Evolutionary conservation across 2,329 filamentous ascomycete species (phyloP).

Genomic region (Stenocarpella maydis): DNA sequence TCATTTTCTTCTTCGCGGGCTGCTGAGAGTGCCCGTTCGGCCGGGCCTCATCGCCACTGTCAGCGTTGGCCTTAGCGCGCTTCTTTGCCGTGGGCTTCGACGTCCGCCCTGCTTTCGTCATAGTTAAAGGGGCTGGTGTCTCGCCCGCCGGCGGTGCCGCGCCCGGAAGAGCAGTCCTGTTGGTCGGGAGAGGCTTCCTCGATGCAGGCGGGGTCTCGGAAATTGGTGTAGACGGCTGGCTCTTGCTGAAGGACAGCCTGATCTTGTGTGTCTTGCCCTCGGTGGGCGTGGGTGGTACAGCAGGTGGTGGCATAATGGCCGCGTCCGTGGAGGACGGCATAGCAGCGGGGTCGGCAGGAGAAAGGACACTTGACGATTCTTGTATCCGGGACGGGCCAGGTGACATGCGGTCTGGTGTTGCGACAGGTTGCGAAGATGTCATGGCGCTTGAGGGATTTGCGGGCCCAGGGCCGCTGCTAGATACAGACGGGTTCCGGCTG

Average conservation of each 20-base stretch:
- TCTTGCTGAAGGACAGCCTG: constrained; percentile 38
- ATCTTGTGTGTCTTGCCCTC: constrained; percentile 39
- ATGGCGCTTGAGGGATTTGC: constrained; percentile 12
- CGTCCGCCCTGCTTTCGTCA: constrained; percentile 67
- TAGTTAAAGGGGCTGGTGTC: constrained; percentile 42
- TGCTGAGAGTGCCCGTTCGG: constrained; percentile 49
- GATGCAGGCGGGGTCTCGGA: constrained; percentile 29
- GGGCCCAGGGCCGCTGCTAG: constrained; percentile 29
- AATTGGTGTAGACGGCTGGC: constrained; percentile 43
- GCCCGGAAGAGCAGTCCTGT: constrained; percentile 42
- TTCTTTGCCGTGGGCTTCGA: constrained; percentile 71
- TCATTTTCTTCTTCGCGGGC: constrained; percentile 41
- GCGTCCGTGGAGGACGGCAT: constrained; percentile 3
- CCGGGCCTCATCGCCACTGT: constrained; percentile 54
- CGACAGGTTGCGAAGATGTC: constrained; percentile 21
- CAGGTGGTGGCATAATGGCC: constrained; percentile 32
- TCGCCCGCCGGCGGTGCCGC: constrained; percentile 43
- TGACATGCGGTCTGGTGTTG: constrained; percentile 32
- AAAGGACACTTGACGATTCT: background rate
- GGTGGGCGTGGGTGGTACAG: constrained; percentile 34
- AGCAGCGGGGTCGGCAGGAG: background rate
- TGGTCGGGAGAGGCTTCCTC: constrained; percentile 35
- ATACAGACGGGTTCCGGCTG: constrained; percentile 30
- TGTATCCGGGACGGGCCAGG: constrained; percentile 12
- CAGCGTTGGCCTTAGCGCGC: constrained; percentile 63